A percentile compares a stretch with the other conserved stretches of the same genome.
phyloP scores from a whole-genome alignment of 1,284 basidiomycete species.

The Kwoniella shivajii region DNA sequence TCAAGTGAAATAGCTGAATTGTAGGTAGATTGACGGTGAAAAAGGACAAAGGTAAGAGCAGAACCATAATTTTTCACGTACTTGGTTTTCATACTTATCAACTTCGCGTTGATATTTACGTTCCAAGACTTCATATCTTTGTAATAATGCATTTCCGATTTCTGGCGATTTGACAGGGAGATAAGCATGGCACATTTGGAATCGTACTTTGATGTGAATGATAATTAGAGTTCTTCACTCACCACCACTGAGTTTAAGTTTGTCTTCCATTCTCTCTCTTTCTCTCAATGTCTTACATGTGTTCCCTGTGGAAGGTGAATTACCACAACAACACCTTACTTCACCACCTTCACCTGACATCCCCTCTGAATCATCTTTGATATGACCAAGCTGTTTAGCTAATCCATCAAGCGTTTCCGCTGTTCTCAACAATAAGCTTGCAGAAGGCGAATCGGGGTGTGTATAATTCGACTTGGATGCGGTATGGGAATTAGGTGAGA shows the following conservation, averaged over 20 bases:
- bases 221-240: conserved; percentile 38
- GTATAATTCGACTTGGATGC: not conserved
- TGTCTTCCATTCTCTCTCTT: conserved; percentile 70
- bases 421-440: conserved; percentile 39
- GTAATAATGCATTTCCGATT: conserved; percentile 85
- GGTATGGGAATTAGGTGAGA: not conserved
- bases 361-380: conserved; percentile 26
- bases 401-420: conserved; percentile 48
- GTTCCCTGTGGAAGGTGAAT: not conserved
- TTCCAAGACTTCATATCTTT: conserved; percentile 81
- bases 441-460: conserved; percentile 37
- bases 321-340: conserved; percentile 34
- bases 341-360: conserved; percentile 19
- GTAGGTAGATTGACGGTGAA: not conserved
- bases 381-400: conserved; percentile 34
- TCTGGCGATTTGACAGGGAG: conserved; percentile 58
- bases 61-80: conserved; percentile 29
- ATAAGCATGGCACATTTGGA: not conserved
- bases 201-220: not conserved
- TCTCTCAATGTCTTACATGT: conserved; percentile 57
- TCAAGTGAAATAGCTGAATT: no score
- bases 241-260: conserved; percentile 82
- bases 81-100: conserved; percentile 41
- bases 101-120: conserved; percentile 62
- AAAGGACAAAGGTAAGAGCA: no score